phyloP scores from a whole-genome alignment of 768 basidiomycete genomes.

The Tulasnella sp. region DNA sequence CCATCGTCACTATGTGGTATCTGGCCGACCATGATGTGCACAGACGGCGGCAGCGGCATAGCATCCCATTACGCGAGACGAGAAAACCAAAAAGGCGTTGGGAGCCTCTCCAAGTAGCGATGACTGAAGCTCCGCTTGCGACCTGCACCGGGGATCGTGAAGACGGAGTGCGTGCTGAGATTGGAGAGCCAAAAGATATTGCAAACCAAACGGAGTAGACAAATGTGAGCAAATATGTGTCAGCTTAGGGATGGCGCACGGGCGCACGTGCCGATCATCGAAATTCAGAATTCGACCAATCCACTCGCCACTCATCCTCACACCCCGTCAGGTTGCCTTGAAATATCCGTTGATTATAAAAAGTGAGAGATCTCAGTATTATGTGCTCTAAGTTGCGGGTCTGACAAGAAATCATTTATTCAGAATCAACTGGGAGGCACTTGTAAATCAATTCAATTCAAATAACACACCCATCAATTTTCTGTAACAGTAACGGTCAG shows the following conservation, averaged over 20 bases:
- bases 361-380: conserved; percentile 19
- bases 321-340: conserved; percentile 47
- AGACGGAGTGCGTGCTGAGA: no score
- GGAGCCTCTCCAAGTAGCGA: no score
- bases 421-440: conserved; percentile 92
- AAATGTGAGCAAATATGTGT: neutral
- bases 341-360: conserved; percentile 72
- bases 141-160: no score
- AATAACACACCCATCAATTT: conserved; percentile 6
- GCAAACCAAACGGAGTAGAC: neutral
- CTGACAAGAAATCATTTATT: neutral
- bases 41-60: conserved; percentile 11
- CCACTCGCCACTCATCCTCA: no score
- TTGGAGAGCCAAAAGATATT: neutral
- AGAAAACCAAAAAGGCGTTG: neutral
- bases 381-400: neutral
- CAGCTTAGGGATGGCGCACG: neutral
- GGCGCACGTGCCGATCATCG: conserved; percentile 6
- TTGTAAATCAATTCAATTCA: conserved; percentile 20
- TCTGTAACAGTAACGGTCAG: conserved; percentile 29
- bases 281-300: neutral
- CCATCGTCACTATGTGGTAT: neutral
- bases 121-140: no score
- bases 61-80: conserved; percentile 12
- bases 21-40: neutral